Evolutionary conservation across 169 alveolate species (phyloP).

Genomic region (Cryptosporidium tyzzeri): DNA sequence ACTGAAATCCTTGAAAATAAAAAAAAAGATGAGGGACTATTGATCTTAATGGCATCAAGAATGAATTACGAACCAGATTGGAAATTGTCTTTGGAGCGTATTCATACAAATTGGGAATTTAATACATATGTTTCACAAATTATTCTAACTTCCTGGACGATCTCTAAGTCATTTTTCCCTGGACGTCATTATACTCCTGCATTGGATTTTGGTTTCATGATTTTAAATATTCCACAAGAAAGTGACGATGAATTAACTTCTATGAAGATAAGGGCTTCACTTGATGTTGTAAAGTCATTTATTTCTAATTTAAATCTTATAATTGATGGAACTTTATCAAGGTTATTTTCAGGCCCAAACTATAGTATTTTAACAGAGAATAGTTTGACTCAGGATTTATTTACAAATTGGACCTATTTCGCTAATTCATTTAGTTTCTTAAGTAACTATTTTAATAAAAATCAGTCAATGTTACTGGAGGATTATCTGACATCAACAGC

Average conservation of each 20-base stretch:
- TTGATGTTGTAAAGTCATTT: slow-evolving; percentile 13
- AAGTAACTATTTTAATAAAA: slow-evolving; percentile 45
- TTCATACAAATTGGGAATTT: slow-evolving; percentile 36
- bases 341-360: slow-evolving; percentile 2
- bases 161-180: slow-evolving; percentile 25
- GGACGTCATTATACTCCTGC: slow-evolving; percentile 45
- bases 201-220: slow-evolving; percentile 46
- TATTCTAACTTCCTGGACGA: slow-evolving; percentile 33
- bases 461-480: slow-evolving; percentile 7
- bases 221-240: slow-evolving; percentile 56
- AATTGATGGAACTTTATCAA: background rate
- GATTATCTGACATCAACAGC: slow-evolving; percentile 15
- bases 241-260: background rate
- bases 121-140: slow-evolving; percentile 44
- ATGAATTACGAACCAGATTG: slow-evolving; percentile 34
- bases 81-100: background rate
- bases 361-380: slow-evolving; percentile 21
- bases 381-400: slow-evolving; percentile 15
- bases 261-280: slow-evolving; percentile 4
- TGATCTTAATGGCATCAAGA: slow-evolving; percentile 13
- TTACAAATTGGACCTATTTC: background rate
- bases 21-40: slow-evolving; percentile 20
- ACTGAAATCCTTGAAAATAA: slow-evolving; percentile 11
- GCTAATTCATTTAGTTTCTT: slow-evolving; percentile 1
- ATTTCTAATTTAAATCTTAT: background rate